Evolutionary conservation across 73 alveolate species (phyloP), one percentile per base, ranked within the genome.

Genomic region (Durusdinium trenchii): DNA sequence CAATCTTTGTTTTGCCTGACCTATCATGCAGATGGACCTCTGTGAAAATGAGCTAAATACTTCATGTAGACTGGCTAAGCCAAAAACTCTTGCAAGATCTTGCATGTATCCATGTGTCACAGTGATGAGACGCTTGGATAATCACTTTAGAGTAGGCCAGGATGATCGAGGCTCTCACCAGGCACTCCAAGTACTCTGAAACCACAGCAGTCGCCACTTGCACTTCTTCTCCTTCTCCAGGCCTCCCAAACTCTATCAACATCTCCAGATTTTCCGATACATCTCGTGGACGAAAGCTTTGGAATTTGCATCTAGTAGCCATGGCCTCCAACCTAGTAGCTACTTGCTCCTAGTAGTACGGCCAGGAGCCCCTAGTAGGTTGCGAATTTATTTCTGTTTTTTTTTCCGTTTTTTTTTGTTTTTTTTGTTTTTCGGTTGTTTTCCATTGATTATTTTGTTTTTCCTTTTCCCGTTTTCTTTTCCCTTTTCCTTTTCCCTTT

Each of bases 191-290:
- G 50, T 81, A 81, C 50, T 81, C 91, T 43, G 69, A 47, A 46
- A 81, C 6, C 47, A 81, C 45, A 14, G 67, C 43, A 32, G 47
- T 48, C 28, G 91, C 91, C 69, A 81, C 7, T 3, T 32, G 71
- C 64, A 81, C 91, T 81, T 81, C 91, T 32, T 81, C 50, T 12
- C 91, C 67, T n/a, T 48, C 71, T 3, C 60, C 60, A 48, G 69
- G 64, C 50, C 46, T 48, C 91, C 91, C 48, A 67, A 38, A 76
- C 10, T 43, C 0, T 23, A 32, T 7, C 10, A 30, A 32, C 84
- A 71, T 36, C 42, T 40, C 54, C 40, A 1, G 3, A n/a, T 6
- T 18, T 3, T 38, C 52, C 0, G 9, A n/a, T 0, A 73, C 85
- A 73, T 64, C 38, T 14, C 7, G 78, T 5, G 32, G 78, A 7